These are phyloP conservation scores for Hevea brasiliensis DNA, from an alignment of 345 rosid species.

Conservation along the genomic window DNA sequence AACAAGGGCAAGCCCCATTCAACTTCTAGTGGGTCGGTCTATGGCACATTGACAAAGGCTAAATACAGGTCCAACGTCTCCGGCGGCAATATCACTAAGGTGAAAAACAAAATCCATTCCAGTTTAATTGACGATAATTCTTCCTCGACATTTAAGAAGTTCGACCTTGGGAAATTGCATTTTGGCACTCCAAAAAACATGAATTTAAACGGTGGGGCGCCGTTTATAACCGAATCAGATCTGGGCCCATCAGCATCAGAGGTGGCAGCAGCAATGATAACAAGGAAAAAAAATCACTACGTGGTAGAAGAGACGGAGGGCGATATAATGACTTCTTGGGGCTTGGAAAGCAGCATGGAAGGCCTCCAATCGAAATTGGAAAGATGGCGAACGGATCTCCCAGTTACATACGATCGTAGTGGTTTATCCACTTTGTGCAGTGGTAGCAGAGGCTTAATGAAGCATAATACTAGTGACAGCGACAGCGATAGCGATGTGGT, in stretches of 20 bases:
- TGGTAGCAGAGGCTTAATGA: conserved; percentile 14
- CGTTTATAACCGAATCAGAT: conserved; percentile 58
- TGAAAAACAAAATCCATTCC: background rate
- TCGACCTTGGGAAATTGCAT: background rate
- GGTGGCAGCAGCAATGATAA: conserved; percentile 65
- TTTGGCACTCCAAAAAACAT: conserved; percentile 32
- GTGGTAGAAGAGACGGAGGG: conserved; percentile 49
- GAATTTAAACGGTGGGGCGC: conserved; percentile 24
- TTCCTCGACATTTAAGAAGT: background rate
- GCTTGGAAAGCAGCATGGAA: conserved; percentile 64
- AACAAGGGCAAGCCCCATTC: conserved; percentile 1
- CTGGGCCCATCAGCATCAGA: conserved; percentile 89
- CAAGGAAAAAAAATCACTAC: conserved; percentile 29
- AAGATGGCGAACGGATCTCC: conserved; percentile 77
- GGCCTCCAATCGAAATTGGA: conserved; percentile 79
- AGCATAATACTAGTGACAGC: conserved; percentile 42
- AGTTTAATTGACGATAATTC: conserved; percentile 4
- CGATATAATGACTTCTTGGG: conserved; percentile 50
- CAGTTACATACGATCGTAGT: conserved; percentile 57
- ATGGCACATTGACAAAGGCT: background rate
- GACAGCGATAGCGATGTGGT: conserved; percentile 40
- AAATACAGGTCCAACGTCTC: conserved; percentile 5
- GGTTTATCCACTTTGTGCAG: conserved; percentile 32
- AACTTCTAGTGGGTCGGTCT: background rate
- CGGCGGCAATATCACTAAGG: background rate